Base-by-base conservation (phyloP, 345 rosid species). In the Arabidopsis arenosa region DNA sequence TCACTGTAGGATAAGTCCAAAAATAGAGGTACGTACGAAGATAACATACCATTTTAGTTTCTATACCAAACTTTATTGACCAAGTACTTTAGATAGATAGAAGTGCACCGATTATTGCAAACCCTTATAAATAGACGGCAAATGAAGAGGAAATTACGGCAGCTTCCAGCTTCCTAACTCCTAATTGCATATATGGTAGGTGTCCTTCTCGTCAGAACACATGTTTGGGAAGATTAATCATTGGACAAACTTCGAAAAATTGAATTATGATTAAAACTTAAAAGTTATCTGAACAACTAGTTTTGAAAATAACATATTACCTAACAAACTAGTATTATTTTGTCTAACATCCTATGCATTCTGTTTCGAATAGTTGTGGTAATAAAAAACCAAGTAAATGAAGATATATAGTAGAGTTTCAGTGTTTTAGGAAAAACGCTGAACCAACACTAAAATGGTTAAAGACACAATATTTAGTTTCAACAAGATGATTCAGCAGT, bases 101-200 rank as follows among this genome's bases (percentile, higher is more conserved):
- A 67, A 36, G 30, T 39, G 13, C 64, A 61, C 63, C 35, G 47
- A 40, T 51, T 30, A 61, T 52, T 61, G 57, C 58, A 63, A 69
- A 69, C 65, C 75, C 75, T 63, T 41, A 11, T 69, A 41, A 76
- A 53, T 70, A 61, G 63, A 68, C 69, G 69, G 79, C 30, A 30
- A 55, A 26, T 26, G 17, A 23, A 55, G n/a, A 53, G 14, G 21
- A 55, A 11, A 44, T 36, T 26, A 58, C 68, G 67, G 37, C 62
- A 67, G 4, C 79, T 57, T 74, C 44, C 61, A 59, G 28, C 74
- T 52, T 59, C 79, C 61, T 40, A 57, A 32, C 53, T 67, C 33
- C 68, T 21, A 59, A 59, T 40, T 40, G 23, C 32, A 10, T 74
- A 55, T 21, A 5, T 44, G 30, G 21, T 53, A 52, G 36, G 70